Evolutionary conservation across 257 asterid genomes (phyloP).

Genomic region (Rhazya stricta): DNA sequence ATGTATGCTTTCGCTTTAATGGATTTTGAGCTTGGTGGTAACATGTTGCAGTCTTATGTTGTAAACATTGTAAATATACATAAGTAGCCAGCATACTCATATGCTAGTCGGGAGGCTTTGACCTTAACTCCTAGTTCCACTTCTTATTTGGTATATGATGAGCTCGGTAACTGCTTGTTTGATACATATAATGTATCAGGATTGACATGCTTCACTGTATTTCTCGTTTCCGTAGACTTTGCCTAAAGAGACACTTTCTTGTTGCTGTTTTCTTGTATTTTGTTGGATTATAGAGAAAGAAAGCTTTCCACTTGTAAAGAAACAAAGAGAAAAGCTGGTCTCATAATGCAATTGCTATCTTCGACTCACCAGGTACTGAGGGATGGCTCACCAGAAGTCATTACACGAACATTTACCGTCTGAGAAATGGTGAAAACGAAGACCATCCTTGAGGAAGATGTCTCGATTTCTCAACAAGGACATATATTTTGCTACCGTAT

Average conservation of each 20-base stretch:
- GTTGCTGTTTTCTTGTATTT: not conserved
- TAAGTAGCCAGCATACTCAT: not conserved
- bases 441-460: conserved; percentile 54
- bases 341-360: not conserved
- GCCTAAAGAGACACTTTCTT: not conserved
- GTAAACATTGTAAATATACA: conserved; percentile 16
- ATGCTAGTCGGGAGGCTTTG: conserved; percentile 4
- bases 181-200: not conserved
- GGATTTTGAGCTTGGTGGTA: conserved; percentile 9
- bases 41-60: not conserved
- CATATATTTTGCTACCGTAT: conserved; percentile 43
- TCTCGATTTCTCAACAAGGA: conserved; percentile 44
- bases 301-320: not conserved
- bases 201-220: not conserved
- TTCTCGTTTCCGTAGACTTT: not conserved
- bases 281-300: not conserved
- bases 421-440: conserved; percentile 49
- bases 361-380: not conserved
- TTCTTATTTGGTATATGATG: not conserved
- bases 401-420: conserved; percentile 60
- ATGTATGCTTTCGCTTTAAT: not conserved
- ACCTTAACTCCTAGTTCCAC: not conserved
- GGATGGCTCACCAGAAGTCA: conserved; percentile 36
- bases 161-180: not conserved
- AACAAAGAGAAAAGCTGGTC: not conserved